phyloP scores from a whole-genome alignment of 768 basidiomycete species.

The Termitomyces eurrhizus region DNA sequence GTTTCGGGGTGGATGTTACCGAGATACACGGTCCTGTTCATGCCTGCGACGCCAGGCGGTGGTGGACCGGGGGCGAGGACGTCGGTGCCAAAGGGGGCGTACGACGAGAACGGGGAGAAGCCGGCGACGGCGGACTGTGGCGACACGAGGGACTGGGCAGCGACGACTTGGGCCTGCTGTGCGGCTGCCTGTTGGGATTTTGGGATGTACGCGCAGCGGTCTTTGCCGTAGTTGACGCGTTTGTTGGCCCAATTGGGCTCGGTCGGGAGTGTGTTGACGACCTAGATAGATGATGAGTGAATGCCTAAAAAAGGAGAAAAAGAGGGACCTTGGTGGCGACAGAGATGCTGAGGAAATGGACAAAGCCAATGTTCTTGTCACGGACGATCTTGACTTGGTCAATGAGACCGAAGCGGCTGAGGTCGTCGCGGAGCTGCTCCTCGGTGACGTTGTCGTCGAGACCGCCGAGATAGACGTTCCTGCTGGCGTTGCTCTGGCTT shows the following conservation, averaged over 20 bases:
- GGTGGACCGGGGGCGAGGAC: slow-evolving; percentile 32
- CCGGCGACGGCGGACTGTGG: slow-evolving; percentile 43
- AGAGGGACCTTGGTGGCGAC: slow-evolving; percentile 85
- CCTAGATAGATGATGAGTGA: slow-evolving; percentile 39
- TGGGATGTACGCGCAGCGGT: slow-evolving; percentile 96
- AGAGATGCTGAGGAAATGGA: slow-evolving; percentile 95
- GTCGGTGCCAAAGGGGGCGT: slow-evolving; percentile 47
- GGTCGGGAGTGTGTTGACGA: slow-evolving; percentile 88
- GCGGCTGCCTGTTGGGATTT: slow-evolving; percentile 91
- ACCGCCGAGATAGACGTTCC: slow-evolving; percentile 96
- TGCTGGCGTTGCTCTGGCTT: slow-evolving; percentile 85
- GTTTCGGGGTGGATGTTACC: slow-evolving; percentile 98
- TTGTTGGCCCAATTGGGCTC: slow-evolving; percentile 95
- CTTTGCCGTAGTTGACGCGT: slow-evolving; percentile 97
- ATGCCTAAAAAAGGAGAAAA: neutral
- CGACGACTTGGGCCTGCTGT: slow-evolving; percentile 83
- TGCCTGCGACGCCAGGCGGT: slow-evolving; percentile 37
- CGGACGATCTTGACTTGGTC: slow-evolving; percentile 99
- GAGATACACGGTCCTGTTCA: slow-evolving; percentile 93
- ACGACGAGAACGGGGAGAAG: slow-evolving; percentile 49
- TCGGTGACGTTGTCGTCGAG: slow-evolving; percentile 89
- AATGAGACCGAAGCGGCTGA: slow-evolving; percentile 90
- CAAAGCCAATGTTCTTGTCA: slow-evolving; percentile 99
- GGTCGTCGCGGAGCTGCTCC: slow-evolving; percentile 86
- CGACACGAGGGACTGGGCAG: slow-evolving; percentile 62